A percentile compares a stretch with the other conserved stretches of the same genome.
Conservation (phyloP, 306 rosid species). For the Vigna angularis region DNA sequence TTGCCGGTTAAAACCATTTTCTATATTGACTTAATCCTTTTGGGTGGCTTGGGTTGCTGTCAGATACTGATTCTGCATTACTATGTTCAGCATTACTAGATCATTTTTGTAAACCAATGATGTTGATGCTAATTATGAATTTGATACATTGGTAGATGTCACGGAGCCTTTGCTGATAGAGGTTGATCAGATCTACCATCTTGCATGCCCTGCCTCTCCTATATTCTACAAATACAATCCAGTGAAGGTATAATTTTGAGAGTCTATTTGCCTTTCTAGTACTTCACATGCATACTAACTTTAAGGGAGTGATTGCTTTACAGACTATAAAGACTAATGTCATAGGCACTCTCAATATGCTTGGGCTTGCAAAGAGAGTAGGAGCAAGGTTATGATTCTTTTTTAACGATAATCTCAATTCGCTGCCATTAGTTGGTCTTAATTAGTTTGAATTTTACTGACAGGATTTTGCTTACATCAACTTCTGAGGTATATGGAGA, state of each 20-base stretch:
- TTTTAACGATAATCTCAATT: constrained; percentile 1
- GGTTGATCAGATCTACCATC: constrained; percentile 96
- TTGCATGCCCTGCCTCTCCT: constrained; percentile 98
- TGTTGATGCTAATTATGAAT: constrained; percentile 33
- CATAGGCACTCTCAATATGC: constrained; percentile 95
- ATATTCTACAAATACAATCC: constrained; percentile 97
- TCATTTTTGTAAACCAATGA: constrained; percentile 16
- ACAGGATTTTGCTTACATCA: constrained; percentile 96
- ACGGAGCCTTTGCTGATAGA: constrained; percentile 88
- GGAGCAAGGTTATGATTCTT: constrained; percentile 77
- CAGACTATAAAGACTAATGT: constrained; percentile 99
- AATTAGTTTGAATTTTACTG: constrained; percentile 37
- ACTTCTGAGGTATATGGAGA: constrained; percentile 98
- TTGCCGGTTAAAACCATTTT: no score
- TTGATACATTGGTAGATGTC: constrained; percentile 64
- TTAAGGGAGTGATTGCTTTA: constrained; percentile 36
- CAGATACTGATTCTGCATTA: no score
- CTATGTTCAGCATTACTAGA: constrained; percentile 17
- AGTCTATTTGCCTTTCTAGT: constrained; percentile 20
- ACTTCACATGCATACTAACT: background rate
- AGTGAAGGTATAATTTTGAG: constrained; percentile 68
- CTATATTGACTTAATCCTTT: no score
- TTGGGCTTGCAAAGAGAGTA: constrained; percentile 97
- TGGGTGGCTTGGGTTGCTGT: no score
- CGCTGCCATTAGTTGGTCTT: constrained; percentile 31